These are phyloP conservation scores for Skeletonema menzelii DNA, from an alignment of 108 stramenopile genomes.

Conservation along the genomic window DNA sequence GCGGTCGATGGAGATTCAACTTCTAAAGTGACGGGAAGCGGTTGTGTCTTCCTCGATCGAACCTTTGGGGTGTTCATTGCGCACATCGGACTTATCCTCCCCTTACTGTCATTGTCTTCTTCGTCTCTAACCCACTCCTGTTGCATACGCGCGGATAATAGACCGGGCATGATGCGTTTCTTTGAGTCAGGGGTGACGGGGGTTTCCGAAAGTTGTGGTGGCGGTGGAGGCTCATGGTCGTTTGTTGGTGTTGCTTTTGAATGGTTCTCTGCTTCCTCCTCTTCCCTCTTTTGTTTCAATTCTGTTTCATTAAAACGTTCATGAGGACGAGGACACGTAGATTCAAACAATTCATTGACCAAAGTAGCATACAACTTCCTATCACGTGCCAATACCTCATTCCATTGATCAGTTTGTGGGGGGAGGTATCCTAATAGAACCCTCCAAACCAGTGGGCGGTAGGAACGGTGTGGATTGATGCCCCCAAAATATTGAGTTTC, in stretches of 20 bases:
- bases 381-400: conserved; percentile 41
- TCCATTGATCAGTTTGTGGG: conserved; percentile 55
- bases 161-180: conserved; percentile 17
- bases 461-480: conserved; percentile 35
- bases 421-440: conserved; percentile 75
- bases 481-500: neutral
- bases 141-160: conserved; percentile 48
- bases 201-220: neutral
- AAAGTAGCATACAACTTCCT: conserved; percentile 58
- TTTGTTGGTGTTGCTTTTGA: conserved; percentile 1
- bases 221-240: neutral
- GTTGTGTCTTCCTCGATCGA: conserved; percentile 1
- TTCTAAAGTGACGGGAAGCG: conserved; percentile 7
- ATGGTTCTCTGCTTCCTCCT: neutral
- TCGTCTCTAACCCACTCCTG: conserved; percentile 40
- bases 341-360: conserved; percentile 56
- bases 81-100: conserved; percentile 39
- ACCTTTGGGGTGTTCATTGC: conserved; percentile 40
- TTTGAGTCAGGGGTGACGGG: neutral
- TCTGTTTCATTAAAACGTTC: conserved; percentile 25
- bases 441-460: conserved; percentile 76
- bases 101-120: neutral
- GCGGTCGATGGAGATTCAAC: conserved; percentile 19
- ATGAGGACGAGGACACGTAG: conserved; percentile 43
- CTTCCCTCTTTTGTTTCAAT: neutral